Evolutionary conservation across 371 early-diverging fungal genomes (phyloP).

Genomic region (Haplosporangium sp.): DNA sequence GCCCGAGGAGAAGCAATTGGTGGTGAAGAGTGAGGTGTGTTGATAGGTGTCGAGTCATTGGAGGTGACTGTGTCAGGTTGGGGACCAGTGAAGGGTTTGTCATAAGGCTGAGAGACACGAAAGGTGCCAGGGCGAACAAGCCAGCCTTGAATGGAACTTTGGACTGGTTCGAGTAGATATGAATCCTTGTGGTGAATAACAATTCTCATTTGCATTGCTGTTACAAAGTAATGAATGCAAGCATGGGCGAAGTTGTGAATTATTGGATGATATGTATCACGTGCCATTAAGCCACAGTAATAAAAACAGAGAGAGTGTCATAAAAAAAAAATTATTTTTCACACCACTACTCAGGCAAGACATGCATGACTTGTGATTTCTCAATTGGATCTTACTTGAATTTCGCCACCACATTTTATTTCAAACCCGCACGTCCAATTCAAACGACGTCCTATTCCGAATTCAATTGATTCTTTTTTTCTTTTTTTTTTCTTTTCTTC

Average conservation of each 20-base stretch:
- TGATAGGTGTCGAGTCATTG: neutral
- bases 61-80: neutral
- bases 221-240: neutral
- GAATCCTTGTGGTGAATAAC: constrained; percentile 13
- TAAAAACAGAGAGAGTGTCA: too few relatives aligned
- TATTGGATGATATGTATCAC: neutral
- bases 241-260: neutral
- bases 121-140: constrained; percentile 45
- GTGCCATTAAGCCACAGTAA: neutral
- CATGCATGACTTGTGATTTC: constrained; percentile 5
- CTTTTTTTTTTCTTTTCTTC: neutral
- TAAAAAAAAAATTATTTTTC: neutral
- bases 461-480: neutral
- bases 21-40: too few relatives aligned
- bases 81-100: neutral
- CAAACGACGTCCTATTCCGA: neutral
- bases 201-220: constrained; percentile 14
- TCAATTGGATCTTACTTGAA: neutral
- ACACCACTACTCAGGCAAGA: neutral
- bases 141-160: constrained; percentile 32
- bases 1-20: neutral
- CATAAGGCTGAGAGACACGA: constrained; percentile 39
- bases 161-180: constrained; percentile 18
- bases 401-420: neutral
- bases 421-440: neutral